Evolutionary conservation across 2,329 filamentous ascomycete genomes (phyloP).

Genomic region (Coniella lustricola): DNA sequence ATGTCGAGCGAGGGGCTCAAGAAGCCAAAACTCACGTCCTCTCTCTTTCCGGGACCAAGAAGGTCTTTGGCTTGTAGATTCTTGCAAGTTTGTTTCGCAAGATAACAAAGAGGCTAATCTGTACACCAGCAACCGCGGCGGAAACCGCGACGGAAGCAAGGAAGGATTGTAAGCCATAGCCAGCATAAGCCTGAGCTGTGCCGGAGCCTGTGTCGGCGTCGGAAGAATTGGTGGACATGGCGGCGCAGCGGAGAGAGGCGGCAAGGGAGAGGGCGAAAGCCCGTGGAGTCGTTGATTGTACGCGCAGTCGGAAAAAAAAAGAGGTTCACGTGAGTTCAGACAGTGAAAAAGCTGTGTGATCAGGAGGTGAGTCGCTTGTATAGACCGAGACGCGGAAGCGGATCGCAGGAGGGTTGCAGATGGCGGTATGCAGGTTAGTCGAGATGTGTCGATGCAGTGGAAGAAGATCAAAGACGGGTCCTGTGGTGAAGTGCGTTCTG

Average conservation of each 20-base stretch:
- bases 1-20: background rate
- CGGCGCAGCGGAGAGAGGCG: background rate
- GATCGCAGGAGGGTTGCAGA: background rate
- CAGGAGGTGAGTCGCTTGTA: background rate
- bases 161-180: slow-evolving; percentile 49
- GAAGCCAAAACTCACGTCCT: slow-evolving; percentile 48
- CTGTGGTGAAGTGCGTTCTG: no score
- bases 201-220: slow-evolving; percentile 10
- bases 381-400: background rate
- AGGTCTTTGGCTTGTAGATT: slow-evolving; percentile 83
- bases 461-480: no score
- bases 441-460: background rate
- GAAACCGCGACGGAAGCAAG: slow-evolving; percentile 58
- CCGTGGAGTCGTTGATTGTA: background rate
- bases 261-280: background rate
- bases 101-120: slow-evolving; percentile 65
- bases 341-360: background rate
- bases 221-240: slow-evolving; percentile 11
- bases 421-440: background rate
- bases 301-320: background rate
- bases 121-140: slow-evolving; percentile 54
- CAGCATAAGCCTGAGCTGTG: slow-evolving; percentile 26
- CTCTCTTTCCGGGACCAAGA: slow-evolving; percentile 77
- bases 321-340: no score
- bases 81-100: slow-evolving; percentile 71